These are phyloP conservation scores for Coleophoma cylindrospora DNA, from an alignment of 2,329 filamentous ascomycete species.

Conservation along the genomic window DNA sequence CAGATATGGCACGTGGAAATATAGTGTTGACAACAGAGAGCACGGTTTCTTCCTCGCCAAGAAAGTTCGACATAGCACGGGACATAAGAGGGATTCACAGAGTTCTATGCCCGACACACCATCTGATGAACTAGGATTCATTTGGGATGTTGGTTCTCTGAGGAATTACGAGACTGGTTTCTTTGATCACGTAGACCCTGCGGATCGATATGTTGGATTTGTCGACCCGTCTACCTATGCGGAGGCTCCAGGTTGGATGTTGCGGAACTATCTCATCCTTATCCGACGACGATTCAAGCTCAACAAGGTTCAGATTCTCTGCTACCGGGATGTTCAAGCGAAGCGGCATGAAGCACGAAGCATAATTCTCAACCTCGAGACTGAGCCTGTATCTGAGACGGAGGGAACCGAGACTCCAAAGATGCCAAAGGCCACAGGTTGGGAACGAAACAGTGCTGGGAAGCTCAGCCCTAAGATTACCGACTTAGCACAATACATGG, in stretches of 20 bases:
- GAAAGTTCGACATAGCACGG: conserved; percentile 44
- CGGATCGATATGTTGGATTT: conserved; percentile 81
- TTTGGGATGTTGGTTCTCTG: conserved; percentile 74
- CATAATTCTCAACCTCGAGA: conserved; percentile 56
- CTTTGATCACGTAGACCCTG: conserved; percentile 66
- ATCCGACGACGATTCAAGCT: conserved; percentile 78
- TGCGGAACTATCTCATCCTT: conserved; percentile 83
- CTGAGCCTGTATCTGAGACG: conserved; percentile 14
- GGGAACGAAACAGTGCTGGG: conserved; percentile 78
- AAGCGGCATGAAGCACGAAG: conserved; percentile 77
- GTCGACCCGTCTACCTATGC: conserved; percentile 89
- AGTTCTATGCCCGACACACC: conserved; percentile 46
- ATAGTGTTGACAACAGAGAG: conserved; percentile 74
- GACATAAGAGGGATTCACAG: conserved; percentile 14
- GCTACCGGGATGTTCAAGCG: conserved; percentile 80
- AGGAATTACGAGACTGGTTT: conserved; percentile 81
- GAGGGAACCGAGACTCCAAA: conserved; percentile 25
- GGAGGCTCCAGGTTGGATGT: conserved; percentile 84
- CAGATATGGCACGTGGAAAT: conserved; percentile 81
- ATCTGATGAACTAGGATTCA: conserved; percentile 50
- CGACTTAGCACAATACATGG: conserved; percentile 89
- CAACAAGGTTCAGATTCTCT: conserved; percentile 74
- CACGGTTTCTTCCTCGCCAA: conserved; percentile 96
- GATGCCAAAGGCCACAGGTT: conserved; percentile 90
- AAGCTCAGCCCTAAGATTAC: conserved; percentile 76